Base-by-base conservation (phyloP, 2,329 filamentous ascomycete genomes). In the Nannizziopsis barbatae region DNA sequence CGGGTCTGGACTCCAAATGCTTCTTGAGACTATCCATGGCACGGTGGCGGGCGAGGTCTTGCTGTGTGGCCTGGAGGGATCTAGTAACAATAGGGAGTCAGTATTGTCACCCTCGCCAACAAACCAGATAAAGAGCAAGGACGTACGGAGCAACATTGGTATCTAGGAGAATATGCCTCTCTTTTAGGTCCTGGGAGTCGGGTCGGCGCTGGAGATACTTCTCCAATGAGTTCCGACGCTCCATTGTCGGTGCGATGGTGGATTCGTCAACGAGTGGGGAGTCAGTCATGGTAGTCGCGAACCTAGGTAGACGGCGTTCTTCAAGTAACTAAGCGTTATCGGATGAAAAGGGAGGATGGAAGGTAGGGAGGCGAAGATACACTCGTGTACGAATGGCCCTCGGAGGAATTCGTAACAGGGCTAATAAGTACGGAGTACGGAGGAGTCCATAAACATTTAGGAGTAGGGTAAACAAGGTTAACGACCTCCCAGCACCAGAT, bases 141-240 rank as follows among this genome's bases (percentile, higher is more conserved):
- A 51, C 75, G 52, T 69, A 83, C 75, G 81, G 81, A 39, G 81
- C 81, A 55, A 79, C 77, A 57, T 72, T 80, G 2, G 79, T 83
- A 58, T 83, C 76, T 3, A 83, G 71, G 45, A 85, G 64, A 53
- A 85, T 85, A 60, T 84, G 77, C 53, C 78, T 69, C 55, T 83
- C 76, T 67, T 82, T 84, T 52, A 85, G 69, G 52, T 84, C 81
- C 61, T 83, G 71, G 11, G 66, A 60, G 42, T 75, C 78, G 18
- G 84, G 84, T 36, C 86, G 83, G 58, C 81, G 78, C 63, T 81
- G 76, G 47, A 87, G 73, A 60, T 85, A 79, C 58, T 81, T 79
- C 65, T 86, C 82, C 10, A 88, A 74, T 3, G 83, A 86, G 71
- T 86, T 81, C 45, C 74, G 69, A 38, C 72, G 72, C 53, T 73